These are phyloP conservation scores for Hypoxylon fragiforme DNA, from an alignment of 495 filamentous ascomycete species.

Conservation along the genomic window DNA sequence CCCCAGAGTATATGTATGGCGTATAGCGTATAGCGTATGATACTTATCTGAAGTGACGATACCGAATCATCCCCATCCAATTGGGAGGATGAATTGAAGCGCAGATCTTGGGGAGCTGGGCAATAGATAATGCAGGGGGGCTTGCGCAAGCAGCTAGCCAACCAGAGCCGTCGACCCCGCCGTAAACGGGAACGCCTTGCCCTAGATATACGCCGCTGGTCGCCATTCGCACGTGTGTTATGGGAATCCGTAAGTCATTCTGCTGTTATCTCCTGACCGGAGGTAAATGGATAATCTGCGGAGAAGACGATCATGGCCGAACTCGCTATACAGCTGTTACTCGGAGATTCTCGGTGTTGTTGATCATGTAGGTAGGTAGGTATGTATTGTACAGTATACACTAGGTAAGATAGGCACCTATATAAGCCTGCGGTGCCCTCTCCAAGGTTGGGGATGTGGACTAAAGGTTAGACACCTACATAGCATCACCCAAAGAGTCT, in stretches of 20 bases:
- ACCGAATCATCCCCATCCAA: conserved; percentile 32
- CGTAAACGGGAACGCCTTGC: conserved; percentile 30
- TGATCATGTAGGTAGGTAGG: background rate
- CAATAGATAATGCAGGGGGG: conserved; percentile 31
- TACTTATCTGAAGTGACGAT: conserved; percentile 22
- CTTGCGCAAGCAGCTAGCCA: conserved; percentile 23
- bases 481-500: no score
- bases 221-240: conserved; percentile 10
- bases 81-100: conserved; percentile 5
- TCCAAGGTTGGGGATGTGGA: background rate
- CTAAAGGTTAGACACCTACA: no score
- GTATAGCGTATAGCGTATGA: conserved; percentile 26
- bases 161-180: conserved; percentile 20
- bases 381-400: background rate
- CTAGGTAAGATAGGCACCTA: conserved; percentile 7
- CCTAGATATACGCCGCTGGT: conserved; percentile 5
- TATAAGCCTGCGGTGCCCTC: conserved; percentile 1
- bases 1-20: background rate
- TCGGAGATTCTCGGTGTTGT: background rate
- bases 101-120: conserved; percentile 10
- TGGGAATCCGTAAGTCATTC: conserved; percentile 5
- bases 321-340: conserved; percentile 18
- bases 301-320: conserved; percentile 22
- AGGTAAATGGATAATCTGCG: conserved; percentile 13
- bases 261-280: conserved; percentile 36